Evolutionary conservation across 805 yeast species (phyloP).

Genomic region (Candida dajiaensis): DNA sequence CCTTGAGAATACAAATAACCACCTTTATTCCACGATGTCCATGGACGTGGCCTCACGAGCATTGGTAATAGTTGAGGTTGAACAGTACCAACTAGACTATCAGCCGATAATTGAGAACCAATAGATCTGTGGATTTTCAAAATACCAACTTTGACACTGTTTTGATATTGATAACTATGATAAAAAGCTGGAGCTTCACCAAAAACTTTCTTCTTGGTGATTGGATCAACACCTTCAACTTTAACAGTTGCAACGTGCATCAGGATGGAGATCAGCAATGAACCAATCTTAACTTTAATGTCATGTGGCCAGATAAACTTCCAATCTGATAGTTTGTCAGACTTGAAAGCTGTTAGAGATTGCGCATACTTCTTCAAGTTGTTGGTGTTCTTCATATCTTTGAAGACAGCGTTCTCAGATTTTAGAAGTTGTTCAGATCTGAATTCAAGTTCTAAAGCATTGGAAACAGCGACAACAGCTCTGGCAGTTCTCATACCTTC

Average conservation of each 20-base stretch:
- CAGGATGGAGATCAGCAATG: slow-evolving; percentile 66
- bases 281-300: slow-evolving; percentile 69
- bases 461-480: slow-evolving; percentile 76
- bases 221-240: slow-evolving; percentile 78
- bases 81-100: slow-evolving; percentile 54
- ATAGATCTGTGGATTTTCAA: slow-evolving; percentile 69
- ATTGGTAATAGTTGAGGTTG: slow-evolving; percentile 90
- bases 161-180: slow-evolving; percentile 77
- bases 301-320: slow-evolving; percentile 49
- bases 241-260: slow-evolving; percentile 78
- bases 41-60: slow-evolving; percentile 85
- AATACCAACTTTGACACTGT: slow-evolving; percentile 78
- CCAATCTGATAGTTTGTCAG: slow-evolving; percentile 30
- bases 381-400: slow-evolving; percentile 39
- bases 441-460: slow-evolving; percentile 79
- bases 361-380: slow-evolving; percentile 21
- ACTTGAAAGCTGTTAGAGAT: slow-evolving; percentile 28
- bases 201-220: slow-evolving; percentile 55
- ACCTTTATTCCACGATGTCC: slow-evolving; percentile 80
- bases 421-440: slow-evolving; percentile 60
- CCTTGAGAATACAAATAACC: slow-evolving; percentile 70
- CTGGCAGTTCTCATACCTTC: slow-evolving; percentile 84
- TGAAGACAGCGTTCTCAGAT: slow-evolving; percentile 49
- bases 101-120: slow-evolving; percentile 60
- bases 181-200: slow-evolving; percentile 87